A percentile compares a stretch with the other conserved stretches of the same genome.
Evolutionary conservation across 306 rosid genomes (phyloP).

Genomic region (Canavalia gladiata): DNA sequence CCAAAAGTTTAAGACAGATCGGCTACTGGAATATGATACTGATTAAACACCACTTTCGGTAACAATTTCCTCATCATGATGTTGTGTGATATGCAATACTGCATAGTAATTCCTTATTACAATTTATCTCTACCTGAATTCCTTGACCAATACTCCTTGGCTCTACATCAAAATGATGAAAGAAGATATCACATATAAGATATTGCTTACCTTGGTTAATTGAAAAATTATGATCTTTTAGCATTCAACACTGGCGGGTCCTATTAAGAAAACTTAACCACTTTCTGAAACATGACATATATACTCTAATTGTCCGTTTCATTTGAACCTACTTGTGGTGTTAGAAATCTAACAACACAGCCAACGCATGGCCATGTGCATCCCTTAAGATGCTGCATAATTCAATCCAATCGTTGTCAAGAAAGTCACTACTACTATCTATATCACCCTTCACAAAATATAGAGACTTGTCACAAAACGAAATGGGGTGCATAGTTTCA

Average conservation of each 20-base stretch:
- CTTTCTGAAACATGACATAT: constrained; percentile 33
- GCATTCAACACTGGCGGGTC: constrained; percentile 26
- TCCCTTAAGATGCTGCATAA: constrained; percentile 48
- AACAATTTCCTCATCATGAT: constrained; percentile 39
- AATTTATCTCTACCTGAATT: constrained; percentile 50
- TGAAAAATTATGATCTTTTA: constrained; percentile 2
- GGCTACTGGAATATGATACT: constrained; percentile 42
- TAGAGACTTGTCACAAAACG: constrained; percentile 34
- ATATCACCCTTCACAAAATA: constrained; percentile 26
- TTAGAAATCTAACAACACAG: constrained; percentile 42
- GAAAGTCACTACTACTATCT: constrained; percentile 43
- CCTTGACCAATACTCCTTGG: constrained; percentile 47
- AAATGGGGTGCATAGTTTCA: constrained; percentile 29
- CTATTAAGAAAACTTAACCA: constrained; percentile 43
- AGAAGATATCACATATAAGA: background rate
- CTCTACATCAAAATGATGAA: constrained; percentile 15
- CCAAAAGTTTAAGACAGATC: constrained; percentile 51
- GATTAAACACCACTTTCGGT: constrained; percentile 43
- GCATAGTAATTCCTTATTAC: background rate
- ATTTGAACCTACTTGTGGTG: constrained; percentile 45
- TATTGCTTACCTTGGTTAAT: constrained; percentile 4
- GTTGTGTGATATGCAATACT: constrained; percentile 29
- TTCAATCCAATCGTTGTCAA: constrained; percentile 49
- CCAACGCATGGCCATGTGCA: constrained; percentile 52
- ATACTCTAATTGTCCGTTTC: constrained; percentile 47